Base-by-base conservation (phyloP, 1,139 yeast species). In the Eremothecium gossypii region DNA sequence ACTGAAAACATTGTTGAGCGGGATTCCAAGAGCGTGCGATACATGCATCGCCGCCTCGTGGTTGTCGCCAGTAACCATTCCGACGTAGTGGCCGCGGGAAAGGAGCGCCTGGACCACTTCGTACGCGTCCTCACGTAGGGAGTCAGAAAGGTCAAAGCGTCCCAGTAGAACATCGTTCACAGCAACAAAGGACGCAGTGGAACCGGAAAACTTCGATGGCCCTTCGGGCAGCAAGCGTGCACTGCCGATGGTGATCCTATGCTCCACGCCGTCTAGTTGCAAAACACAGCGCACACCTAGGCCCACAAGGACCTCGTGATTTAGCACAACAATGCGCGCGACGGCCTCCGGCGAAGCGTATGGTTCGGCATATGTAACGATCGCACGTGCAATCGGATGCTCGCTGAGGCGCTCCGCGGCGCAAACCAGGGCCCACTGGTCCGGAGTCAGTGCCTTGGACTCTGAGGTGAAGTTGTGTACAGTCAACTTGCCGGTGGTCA, bases 61-160 rank as follows among this genome's bases (percentile, higher is more conserved):
- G 45, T 77, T 76, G 60, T 91, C 99, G 36, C 99, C 99, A 1
- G 96, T 86, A 1, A 91, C 84, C 76, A 91, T 80, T 7, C 89
- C 95, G n/a, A 87, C 79, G 9, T 73, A 69, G 52, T 77, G 74
- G 0, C 83, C 81, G 43, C 69, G 67, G 1, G 63, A 55, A 42
- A 67, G 69, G 41, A 91, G 68, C 46, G 76, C 73, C 23, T 70
- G 64, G 11, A 91, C 66, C 0, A 86, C 80, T 2, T 70, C 70
- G 29, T 61, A 65, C 0, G 96, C 78, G 45, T 83, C 83, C 1
- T 73, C 69, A 49, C 84, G 82, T 27, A 87, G 58, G n/a, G 74
- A 66, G 61, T 91, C 98, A 3, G 73, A 64, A 20, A 91, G 63
- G 45, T 78, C 82, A 41, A 87, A 56, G 51, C 64, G 72, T 0